Evolutionary conservation across 768 basidiomycete genomes (phyloP), one percentile per base, ranked within the genome.

Genomic region (Melanogaster broomeanus): DNA sequence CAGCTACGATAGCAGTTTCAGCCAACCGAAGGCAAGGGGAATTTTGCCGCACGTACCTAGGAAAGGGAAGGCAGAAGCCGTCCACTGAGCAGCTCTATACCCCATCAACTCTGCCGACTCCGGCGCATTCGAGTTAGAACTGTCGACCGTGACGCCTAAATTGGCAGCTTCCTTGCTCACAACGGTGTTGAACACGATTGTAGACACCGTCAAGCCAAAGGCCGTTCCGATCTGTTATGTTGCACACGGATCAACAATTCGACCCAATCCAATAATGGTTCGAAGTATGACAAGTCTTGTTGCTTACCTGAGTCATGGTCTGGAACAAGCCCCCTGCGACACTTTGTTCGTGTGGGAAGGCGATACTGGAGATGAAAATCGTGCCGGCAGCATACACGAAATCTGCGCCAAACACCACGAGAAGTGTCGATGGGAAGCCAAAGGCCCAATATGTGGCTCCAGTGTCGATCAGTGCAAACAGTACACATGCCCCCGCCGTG

Each of bases 301-400:
- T 6, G 60, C 69, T 50, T 51, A 83, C 85, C 73, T 87, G 85
- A 6, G 80, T 85, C 79, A 92, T 83, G 1, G 90, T 90, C 62
- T 88, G 86, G 67, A 91, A 90, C 18, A 90, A 52, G 11, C 82
- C 90, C 3, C 87, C 89, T 6, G 84, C 82, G 4, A 91, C 73
- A 66, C 83, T 85, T 66, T 92, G 90, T 58, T 92, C 90, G 48
- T 86, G 76, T 3, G 82, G 82, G 2, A 77, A 64, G 2, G 82
- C 77, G 10, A 86, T 75, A 60, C 84, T 86, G 3, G 88, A 85
- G 38, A 90, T 79, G 58, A 87, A 92, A 15, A 92, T 69, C 6
- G 86, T 87, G 3, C 90, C 90, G 0, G 82, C 71, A 0, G 90
- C 72, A 60, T 83, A 91, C 2, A 88, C 82, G 55, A 92, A 88